Evolutionary conservation across 176 grass and related monocot species (phyloP).

Genomic region (Musa beccarii): DNA sequence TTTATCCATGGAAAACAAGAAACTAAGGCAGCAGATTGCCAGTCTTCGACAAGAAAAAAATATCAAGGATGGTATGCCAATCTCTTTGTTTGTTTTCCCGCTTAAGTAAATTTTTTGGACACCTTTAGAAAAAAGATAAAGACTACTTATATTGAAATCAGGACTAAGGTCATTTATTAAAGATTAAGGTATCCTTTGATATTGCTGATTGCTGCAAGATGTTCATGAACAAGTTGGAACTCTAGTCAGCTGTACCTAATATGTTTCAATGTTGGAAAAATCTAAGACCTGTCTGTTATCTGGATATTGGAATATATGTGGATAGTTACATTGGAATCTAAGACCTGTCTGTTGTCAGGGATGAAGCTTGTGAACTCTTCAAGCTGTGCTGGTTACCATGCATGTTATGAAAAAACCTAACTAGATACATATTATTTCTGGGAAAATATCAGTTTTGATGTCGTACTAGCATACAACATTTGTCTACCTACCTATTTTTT

Average conservation of each 20-base stretch:
- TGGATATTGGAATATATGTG: too few species aligned
- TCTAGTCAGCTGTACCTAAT: not conserved
- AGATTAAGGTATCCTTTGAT: too few species aligned
- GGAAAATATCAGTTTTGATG: too few species aligned
- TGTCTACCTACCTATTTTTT: too few species aligned
- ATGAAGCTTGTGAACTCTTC: constrained; percentile 1
- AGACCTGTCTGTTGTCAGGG: not conserved
- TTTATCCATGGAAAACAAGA: constrained; percentile 80
- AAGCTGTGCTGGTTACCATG: not conserved
- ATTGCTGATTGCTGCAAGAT: too few species aligned
- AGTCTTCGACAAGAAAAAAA: constrained; percentile 68
- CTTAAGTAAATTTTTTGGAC: constrained; percentile 7
- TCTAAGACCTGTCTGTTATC: too few species aligned
- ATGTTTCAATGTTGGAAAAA: not conserved
- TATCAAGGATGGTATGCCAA: constrained; percentile 66
- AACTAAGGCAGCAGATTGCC: constrained; percentile 54
- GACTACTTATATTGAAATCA: too few species aligned
- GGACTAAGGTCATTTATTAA: too few species aligned
- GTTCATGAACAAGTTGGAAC: not conserved
- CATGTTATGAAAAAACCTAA: not conserved
- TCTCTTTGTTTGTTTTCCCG: not conserved
- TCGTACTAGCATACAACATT: too few species aligned
- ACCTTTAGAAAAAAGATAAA: not conserved
- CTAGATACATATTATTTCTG: too few species aligned
- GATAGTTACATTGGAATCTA: too few species aligned